Percentiles rank a stretch among this genome's conserved stretches.
Evolutionary conservation across 805 yeast genomes (phyloP).

Genomic region (Candida endomychidarum): DNA sequence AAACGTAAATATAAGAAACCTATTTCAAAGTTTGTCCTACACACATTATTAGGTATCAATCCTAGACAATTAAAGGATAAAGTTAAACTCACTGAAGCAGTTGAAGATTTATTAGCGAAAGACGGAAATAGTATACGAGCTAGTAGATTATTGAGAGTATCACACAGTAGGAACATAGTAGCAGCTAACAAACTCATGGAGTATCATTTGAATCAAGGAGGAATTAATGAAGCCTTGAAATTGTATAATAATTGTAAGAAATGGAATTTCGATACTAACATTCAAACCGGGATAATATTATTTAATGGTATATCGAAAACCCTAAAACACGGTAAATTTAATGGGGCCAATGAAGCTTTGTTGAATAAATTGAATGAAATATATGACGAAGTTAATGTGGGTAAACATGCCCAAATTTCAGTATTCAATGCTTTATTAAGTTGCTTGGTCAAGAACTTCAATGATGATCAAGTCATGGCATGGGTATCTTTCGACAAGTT

Average conservation of each 20-base stretch:
- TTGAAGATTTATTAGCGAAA: slow-evolving; percentile 48
- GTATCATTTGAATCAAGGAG: slow-evolving; percentile 35
- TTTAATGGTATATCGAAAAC: slow-evolving; percentile 33
- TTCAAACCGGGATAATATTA: slow-evolving; percentile 37
- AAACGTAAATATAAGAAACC: slow-evolving; percentile 24
- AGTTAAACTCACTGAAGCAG: slow-evolving; percentile 52
- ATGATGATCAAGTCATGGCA: slow-evolving; percentile 31
- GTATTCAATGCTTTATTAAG: slow-evolving; percentile 40
- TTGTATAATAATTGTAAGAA: slow-evolving; percentile 56
- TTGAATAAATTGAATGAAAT: background rate
- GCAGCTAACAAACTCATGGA: slow-evolving; percentile 64
- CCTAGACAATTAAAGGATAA: slow-evolving; percentile 61
- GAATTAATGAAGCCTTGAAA: slow-evolving; percentile 49
- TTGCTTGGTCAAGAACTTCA: slow-evolving; percentile 33
- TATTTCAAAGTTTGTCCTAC: slow-evolving; percentile 48
- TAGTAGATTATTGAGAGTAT: slow-evolving; percentile 45
- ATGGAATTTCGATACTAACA: slow-evolving; percentile 56
- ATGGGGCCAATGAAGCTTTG: slow-evolving; percentile 1
- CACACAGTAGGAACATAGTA: slow-evolving; percentile 51
- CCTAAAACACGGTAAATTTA: background rate
- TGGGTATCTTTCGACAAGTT: slow-evolving; percentile 37
- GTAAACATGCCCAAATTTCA: slow-evolving; percentile 16
- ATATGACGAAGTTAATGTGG: background rate
- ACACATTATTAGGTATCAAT: slow-evolving; percentile 58
- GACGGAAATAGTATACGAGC: slow-evolving; percentile 55